Conservation (phyloP, 2,329 filamentous ascomycete species). For the Cryphonectria japonica region DNA sequence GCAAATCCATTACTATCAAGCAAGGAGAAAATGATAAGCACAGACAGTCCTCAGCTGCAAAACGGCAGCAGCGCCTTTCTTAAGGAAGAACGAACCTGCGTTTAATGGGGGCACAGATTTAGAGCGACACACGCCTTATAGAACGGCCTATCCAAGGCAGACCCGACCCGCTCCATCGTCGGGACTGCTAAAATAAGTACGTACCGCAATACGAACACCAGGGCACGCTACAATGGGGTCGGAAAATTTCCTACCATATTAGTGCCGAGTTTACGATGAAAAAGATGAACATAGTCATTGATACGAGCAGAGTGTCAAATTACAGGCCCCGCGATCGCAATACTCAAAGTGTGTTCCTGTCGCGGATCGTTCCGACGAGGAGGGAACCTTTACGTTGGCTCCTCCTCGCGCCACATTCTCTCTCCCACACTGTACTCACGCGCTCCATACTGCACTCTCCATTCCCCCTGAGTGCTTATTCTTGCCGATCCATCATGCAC, state of each 20-base stretch:
- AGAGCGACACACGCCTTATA: neutral
- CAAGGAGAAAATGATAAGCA: neutral
- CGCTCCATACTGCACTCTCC: neutral
- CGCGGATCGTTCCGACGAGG: neutral
- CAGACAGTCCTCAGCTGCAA: neutral
- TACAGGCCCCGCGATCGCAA: neutral
- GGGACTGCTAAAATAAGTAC: slow-evolving; percentile 7
- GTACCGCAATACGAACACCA: slow-evolving; percentile 2
- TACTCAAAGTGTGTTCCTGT: neutral
- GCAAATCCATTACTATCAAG: neutral
- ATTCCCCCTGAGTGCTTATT: slow-evolving; percentile 3
- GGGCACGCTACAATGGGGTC: neutral
- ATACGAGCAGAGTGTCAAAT: neutral
- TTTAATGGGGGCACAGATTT: neutral
- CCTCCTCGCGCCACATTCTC: neutral
- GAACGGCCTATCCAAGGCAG: neutral
- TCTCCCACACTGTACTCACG: neutral
- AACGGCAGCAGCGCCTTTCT: neutral
- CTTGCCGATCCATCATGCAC: slow-evolving; percentile 4
- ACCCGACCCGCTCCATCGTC: slow-evolving; percentile 2
- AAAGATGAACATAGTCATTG: neutral
- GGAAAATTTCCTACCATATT: neutral
- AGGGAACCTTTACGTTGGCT: neutral
- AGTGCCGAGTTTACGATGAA: neutral
- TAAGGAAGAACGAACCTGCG: neutral